phyloP scores from a whole-genome alignment of 768 basidiomycete genomes.

The Myochromella boudieri region DNA sequence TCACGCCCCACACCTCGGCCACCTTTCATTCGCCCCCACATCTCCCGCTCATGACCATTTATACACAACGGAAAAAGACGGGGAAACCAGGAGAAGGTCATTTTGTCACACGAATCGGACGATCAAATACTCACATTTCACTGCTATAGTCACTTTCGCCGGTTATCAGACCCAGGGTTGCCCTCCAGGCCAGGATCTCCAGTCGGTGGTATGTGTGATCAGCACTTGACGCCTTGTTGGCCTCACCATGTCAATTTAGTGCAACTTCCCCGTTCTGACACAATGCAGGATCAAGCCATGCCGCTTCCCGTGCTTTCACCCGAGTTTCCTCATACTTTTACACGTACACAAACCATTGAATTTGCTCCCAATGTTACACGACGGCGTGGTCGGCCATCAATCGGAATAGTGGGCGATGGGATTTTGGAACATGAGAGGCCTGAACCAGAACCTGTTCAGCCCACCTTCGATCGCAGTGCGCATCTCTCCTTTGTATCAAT shows the following conservation, averaged over 20 bases:
- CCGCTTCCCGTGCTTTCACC: constrained; percentile 5
- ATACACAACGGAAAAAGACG: constrained; percentile 4
- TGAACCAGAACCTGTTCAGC: constrained; percentile 7
- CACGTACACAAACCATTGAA: constrained; percentile 41
- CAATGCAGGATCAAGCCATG: constrained; percentile 22
- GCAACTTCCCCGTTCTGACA: constrained; percentile 37
- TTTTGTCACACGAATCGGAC: not conserved
- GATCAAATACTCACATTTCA: not conserved
- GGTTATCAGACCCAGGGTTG: constrained; percentile 37
- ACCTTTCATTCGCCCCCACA: constrained; percentile 20
- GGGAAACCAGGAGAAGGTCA: constrained; percentile 1
- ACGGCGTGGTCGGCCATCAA: constrained; percentile 24
- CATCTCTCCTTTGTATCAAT: not conserved
- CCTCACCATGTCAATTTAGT: constrained; percentile 18
- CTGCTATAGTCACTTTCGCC: constrained; percentile 22
- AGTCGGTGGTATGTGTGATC: constrained; percentile 26
- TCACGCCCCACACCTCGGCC: constrained; percentile 13
- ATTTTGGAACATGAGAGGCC: constrained; percentile 14
- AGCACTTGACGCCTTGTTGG: not conserved
- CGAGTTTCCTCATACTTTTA: constrained; percentile 25
- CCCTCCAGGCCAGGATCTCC: constrained; percentile 34
- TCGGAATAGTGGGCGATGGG: constrained; percentile 10
- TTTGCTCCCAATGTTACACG: constrained; percentile 31
- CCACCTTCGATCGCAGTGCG: constrained; percentile 15
- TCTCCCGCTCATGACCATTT: constrained; percentile 1